A percentile compares a stretch with the other conserved stretches of the same genome.
Evolutionary conservation across 129 eudicot genomes (phyloP).

Genomic region (Calendula officinalis): DNA sequence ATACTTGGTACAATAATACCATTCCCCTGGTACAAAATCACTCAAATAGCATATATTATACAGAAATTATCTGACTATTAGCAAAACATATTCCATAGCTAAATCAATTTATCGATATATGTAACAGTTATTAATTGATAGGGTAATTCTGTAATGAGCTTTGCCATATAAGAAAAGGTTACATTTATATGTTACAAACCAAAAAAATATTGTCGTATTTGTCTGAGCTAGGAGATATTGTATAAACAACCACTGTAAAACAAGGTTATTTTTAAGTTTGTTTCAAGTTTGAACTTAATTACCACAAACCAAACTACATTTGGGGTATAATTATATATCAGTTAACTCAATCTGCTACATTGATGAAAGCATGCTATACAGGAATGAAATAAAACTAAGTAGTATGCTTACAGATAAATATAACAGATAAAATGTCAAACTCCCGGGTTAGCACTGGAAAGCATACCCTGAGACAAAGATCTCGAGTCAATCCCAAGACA

Average conservation of each 20-base stretch:
- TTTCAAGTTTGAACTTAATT: background rate
- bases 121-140: too few relatives aligned
- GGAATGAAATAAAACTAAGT: conserved; percentile 16
- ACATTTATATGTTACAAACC: too few relatives aligned
- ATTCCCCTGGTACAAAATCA: background rate
- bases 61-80: too few relatives aligned
- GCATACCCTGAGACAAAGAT: conserved; percentile 93
- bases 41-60: background rate
- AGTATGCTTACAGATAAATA: conserved; percentile 64
- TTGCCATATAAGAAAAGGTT: too few relatives aligned
- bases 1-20: background rate
- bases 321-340: too few relatives aligned
- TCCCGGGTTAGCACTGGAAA: conserved; percentile 89
- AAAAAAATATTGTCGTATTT: too few relatives aligned
- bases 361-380: too few relatives aligned
- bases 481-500: conserved; percentile 76
- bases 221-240: too few relatives aligned
- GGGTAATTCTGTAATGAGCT: too few relatives aligned
- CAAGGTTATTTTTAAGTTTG: background rate
- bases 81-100: too few relatives aligned
- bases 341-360: too few relatives aligned
- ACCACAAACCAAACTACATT: background rate
- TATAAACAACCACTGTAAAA: background rate
- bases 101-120: too few relatives aligned
- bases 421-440: conserved; percentile 55